phyloP scores from a whole-genome alignment of 495 filamentous ascomycete species.

The Jackrogersella multiformis region DNA sequence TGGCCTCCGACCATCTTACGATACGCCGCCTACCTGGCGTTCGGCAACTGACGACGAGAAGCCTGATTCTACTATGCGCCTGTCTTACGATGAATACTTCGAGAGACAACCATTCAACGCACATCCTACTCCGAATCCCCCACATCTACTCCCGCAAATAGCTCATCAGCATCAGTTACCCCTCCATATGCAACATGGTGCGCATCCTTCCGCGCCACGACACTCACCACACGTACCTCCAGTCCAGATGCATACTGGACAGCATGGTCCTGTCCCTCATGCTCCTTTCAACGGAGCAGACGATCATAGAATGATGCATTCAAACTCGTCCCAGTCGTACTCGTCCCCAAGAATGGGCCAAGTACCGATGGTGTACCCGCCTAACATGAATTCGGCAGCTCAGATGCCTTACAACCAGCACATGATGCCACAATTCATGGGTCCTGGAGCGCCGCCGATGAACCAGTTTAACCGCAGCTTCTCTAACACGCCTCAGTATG shows the following conservation, averaged over 20 bases:
- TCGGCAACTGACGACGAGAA: constrained; percentile 67
- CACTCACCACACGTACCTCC: constrained; percentile 73
- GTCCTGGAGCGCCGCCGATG: constrained; percentile 69
- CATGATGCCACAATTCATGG: constrained; percentile 74
- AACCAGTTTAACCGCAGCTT: constrained; percentile 59
- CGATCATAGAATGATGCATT: constrained; percentile 87
- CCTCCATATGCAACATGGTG: constrained; percentile 66
- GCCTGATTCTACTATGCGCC: constrained; percentile 63
- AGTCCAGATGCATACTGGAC: constrained; percentile 69
- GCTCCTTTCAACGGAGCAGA: constrained; percentile 73
- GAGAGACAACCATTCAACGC: constrained; percentile 67
- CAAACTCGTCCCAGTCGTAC: constrained; percentile 76
- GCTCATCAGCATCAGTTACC: constrained; percentile 82
- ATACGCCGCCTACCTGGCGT: constrained; percentile 83
- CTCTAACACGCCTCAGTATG: constrained; percentile 70
- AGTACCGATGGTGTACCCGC: constrained; percentile 73
- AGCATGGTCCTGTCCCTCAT: constrained; percentile 69
- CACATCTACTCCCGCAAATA: constrained; percentile 61
- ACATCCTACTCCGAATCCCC: constrained; percentile 73
- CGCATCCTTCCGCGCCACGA: constrained; percentile 55
- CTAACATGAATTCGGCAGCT: constrained; percentile 71
- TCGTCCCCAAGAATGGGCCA: constrained; percentile 81
- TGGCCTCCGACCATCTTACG: constrained; percentile 78
- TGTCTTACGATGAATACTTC: constrained; percentile 79
- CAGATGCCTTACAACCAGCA: constrained; percentile 78